These are phyloP conservation scores for Lactifluus subvellereus DNA, from an alignment of 768 basidiomycete species.

Conservation along the genomic window DNA sequence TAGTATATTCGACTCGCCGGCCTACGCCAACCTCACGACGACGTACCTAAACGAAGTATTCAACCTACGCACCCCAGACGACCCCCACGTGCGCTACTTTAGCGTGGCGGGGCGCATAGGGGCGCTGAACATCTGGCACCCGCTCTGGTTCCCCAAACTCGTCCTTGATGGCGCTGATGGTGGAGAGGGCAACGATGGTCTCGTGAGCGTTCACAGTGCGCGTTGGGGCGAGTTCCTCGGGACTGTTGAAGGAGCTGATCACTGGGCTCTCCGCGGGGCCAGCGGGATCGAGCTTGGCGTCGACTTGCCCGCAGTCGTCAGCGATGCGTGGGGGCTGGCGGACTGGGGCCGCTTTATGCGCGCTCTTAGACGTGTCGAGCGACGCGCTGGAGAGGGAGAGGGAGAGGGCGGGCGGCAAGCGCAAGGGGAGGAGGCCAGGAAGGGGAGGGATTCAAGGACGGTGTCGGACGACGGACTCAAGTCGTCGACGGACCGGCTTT, in stretches of 20 bases:
- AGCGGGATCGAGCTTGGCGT: constrained; percentile 66
- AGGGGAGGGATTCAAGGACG: not conserved
- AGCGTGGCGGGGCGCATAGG: constrained; percentile 78
- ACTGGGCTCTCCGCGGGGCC: constrained; percentile 93
- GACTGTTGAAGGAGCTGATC: constrained; percentile 82
- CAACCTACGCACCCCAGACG: constrained; percentile 77
- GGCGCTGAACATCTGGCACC: constrained; percentile 75
- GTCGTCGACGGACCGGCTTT: constrained; percentile 65
- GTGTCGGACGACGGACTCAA: constrained; percentile 51
- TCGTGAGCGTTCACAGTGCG: constrained; percentile 88
- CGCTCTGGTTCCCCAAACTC: constrained; percentile 94
- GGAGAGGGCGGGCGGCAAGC: not conserved
- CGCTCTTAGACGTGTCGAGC: constrained; percentile 35
- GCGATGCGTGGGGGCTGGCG: constrained; percentile 40
- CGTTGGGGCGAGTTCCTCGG: constrained; percentile 97
- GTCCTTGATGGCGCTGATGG: constrained; percentile 79
- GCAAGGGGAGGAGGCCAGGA: not conserved
- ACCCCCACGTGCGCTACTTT: constrained; percentile 83
- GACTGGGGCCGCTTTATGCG: constrained; percentile 62
- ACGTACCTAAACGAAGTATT: constrained; percentile 72
- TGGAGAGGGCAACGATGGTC: constrained; percentile 84
- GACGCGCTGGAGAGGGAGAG: constrained; percentile 26
- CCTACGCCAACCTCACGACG: constrained; percentile 90
- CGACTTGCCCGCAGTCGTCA: constrained; percentile 47
- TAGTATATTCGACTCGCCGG: constrained; percentile 89